Percentiles rank a stretch among this genome's conserved stretches.
Conservation (phyloP, 345 rosid genomes). For the Lepidium aucheri region DNA sequence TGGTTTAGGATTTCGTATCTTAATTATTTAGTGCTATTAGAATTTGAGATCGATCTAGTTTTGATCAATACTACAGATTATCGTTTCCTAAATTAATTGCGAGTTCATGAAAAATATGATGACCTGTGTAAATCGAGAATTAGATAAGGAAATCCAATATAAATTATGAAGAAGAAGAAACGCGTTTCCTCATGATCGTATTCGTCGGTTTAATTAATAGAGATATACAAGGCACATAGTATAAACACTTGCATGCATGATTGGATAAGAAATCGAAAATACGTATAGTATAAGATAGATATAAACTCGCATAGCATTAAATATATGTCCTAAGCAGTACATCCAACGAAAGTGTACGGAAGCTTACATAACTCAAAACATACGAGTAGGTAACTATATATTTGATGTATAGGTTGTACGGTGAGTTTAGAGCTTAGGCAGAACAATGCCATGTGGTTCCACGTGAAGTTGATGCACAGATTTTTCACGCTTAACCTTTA, state of each 20-base stretch:
- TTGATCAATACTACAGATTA: neutral
- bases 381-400: neutral
- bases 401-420: too few relatives aligned
- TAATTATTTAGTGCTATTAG: neutral
- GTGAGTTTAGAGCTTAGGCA: neutral
- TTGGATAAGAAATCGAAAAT: too few relatives aligned
- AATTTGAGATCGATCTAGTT: conserved; percentile 9
- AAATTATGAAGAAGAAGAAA: neutral
- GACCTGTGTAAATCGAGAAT: conserved; percentile 4
- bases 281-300: too few relatives aligned
- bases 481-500: too few relatives aligned
- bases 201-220: neutral
- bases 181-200: conserved; percentile 15
- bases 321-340: conserved; percentile 14
- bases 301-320: neutral
- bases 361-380: neutral
- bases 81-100: neutral
- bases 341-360: conserved; percentile 21
- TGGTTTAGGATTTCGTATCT: neutral
- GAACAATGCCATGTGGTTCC: conserved; percentile 26
- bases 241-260: neutral
- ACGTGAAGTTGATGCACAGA: conserved; percentile 14
- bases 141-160: neutral
- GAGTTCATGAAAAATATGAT: too few relatives aligned
- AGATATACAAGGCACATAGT: neutral